Evolutionary conservation across 345 rosid genomes (phyloP).

Genomic region (Passiflora organensis): DNA sequence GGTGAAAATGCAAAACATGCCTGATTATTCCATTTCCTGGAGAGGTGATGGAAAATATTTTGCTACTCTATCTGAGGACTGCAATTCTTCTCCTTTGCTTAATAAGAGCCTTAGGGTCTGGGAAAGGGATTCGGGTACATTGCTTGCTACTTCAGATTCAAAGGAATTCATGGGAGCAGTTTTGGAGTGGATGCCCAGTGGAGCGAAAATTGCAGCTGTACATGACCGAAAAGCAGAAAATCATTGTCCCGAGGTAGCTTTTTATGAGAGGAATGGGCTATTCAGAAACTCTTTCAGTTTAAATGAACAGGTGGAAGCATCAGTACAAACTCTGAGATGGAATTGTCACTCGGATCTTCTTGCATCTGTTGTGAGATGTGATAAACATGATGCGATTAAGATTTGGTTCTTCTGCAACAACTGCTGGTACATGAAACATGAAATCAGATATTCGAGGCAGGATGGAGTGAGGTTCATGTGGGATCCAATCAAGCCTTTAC

Average conservation of each 20-base stretch:
- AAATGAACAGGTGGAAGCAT: slow-evolving; percentile 42
- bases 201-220: slow-evolving; percentile 85
- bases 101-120: slow-evolving; percentile 71
- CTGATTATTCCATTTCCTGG: slow-evolving; percentile 64
- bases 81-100: slow-evolving; percentile 28
- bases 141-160: slow-evolving; percentile 70
- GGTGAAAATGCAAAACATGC: slow-evolving; percentile 40
- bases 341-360: slow-evolving; percentile 85
- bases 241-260: slow-evolving; percentile 53
- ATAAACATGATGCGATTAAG: slow-evolving; percentile 52
- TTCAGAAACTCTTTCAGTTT: slow-evolving; percentile 65
- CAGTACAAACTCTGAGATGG: slow-evolving; percentile 71
- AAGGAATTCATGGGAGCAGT: slow-evolving; percentile 56
- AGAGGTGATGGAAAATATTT: slow-evolving; percentile 95
- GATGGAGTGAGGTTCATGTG: slow-evolving; percentile 77
- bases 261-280: slow-evolving; percentile 87
- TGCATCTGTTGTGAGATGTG: slow-evolving; percentile 62
- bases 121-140: slow-evolving; percentile 80
- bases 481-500: slow-evolving; percentile 89
- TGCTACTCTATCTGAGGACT: slow-evolving; percentile 46
- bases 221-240: slow-evolving; percentile 52
- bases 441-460: slow-evolving; percentile 51
- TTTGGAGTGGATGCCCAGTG: slow-evolving; percentile 99
- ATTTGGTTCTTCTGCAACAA: slow-evolving; percentile 88
- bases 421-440: slow-evolving; percentile 90